These are phyloP conservation scores for Colletotrichum gigasporum DNA, from an alignment of 2,329 filamentous ascomycete genomes.

Conservation along the genomic window DNA sequence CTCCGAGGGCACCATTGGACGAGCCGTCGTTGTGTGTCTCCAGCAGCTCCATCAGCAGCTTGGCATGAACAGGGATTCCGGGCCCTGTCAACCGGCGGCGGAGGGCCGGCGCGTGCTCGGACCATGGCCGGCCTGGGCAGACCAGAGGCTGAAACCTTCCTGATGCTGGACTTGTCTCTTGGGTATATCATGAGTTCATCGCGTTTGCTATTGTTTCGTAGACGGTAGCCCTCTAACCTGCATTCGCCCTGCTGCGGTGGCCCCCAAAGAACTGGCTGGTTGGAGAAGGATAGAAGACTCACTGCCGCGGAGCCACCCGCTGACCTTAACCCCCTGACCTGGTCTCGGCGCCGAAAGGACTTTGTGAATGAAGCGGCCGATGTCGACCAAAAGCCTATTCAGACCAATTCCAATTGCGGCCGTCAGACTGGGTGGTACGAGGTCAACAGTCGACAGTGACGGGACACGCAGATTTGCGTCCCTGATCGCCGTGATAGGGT, in stretches of 20 bases:
- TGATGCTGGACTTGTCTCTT: conserved; percentile 26
- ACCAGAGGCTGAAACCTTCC: conserved; percentile 22
- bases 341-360: not conserved
- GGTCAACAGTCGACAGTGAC: not conserved
- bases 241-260: too few relatives aligned
- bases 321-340: too few relatives aligned
- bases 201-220: not conserved
- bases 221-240: too few relatives aligned
- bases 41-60: too few relatives aligned
- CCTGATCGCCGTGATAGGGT: not conserved
- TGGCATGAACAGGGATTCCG: conserved; percentile 15
- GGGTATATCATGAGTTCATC: not conserved
- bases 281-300: not conserved
- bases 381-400: not conserved
- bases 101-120: conserved; percentile 21
- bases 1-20: conserved; percentile 8
- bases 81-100: conserved; percentile 17
- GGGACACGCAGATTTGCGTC: too few relatives aligned
- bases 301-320: too few relatives aligned
- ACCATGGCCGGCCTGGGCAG: conserved; percentile 14
- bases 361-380: not conserved
- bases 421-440: not conserved
- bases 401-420: too few relatives aligned
- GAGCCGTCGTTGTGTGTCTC: not conserved
- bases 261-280: too few relatives aligned